Conservation (phyloP, 257 asterid genomes). For the Capsicum rhomboideum region DNA sequence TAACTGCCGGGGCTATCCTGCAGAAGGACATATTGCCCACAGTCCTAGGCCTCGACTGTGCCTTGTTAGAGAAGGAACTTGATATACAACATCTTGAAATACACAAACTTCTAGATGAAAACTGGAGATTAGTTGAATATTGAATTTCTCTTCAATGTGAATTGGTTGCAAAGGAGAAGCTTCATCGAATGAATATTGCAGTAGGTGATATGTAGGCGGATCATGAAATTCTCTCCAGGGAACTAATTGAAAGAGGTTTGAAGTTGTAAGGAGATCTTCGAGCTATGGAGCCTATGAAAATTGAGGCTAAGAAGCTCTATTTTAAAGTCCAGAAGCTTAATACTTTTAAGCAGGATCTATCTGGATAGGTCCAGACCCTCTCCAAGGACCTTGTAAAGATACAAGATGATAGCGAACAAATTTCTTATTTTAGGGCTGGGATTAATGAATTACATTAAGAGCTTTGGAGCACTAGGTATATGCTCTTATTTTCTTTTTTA, state of each 20-base stretch:
- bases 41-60: conserved; percentile 60
- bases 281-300: conserved; percentile 65
- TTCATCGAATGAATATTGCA: conserved; percentile 59
- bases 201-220: conserved; percentile 70
- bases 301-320: conserved; percentile 57
- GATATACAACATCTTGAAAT: conserved; percentile 76
- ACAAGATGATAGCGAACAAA: conserved; percentile 65
- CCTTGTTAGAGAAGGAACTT: conserved; percentile 77
- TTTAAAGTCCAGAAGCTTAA: conserved; percentile 65
- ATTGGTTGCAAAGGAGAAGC: conserved; percentile 62
- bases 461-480: conserved; percentile 69
- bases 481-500: conserved; percentile 1
- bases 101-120: conserved; percentile 72
- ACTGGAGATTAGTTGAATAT: conserved; percentile 71
- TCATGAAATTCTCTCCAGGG: conserved; percentile 68
- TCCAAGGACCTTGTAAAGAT: conserved; percentile 51
- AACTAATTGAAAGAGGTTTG: conserved; percentile 61
- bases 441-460: conserved; percentile 83
- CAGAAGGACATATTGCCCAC: conserved; percentile 43
- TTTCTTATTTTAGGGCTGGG: conserved; percentile 61
- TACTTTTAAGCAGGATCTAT: conserved; percentile 54
- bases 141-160: conserved; percentile 64
- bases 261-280: conserved; percentile 83
- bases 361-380: conserved; percentile 52
- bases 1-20: conserved; percentile 55